Percentiles rank a stretch among this genome's conserved stretches.
phyloP scores from a whole-genome alignment of 2,329 filamentous ascomycete species.

The Aureobasidium sp. region DNA sequence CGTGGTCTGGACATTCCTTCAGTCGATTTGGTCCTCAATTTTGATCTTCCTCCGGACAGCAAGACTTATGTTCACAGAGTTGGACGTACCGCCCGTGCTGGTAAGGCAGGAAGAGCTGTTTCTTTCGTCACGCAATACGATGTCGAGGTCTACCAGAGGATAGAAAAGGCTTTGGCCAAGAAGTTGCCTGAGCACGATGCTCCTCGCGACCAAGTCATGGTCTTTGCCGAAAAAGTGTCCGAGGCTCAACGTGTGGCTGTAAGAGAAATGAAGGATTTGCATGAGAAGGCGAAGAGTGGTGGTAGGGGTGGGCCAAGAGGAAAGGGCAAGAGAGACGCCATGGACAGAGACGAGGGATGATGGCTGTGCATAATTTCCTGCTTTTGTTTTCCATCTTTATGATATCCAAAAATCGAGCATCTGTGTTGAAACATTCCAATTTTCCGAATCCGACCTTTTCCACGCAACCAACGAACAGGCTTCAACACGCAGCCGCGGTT shows the following conservation, averaged over 20 bases:
- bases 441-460: too few species aligned
- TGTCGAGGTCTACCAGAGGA: conserved; percentile 69
- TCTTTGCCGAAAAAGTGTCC: conserved; percentile 68
- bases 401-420: neutral
- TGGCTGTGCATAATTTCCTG: neutral
- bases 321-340: conserved; percentile 51
- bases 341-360: conserved; percentile 67
- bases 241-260: conserved; percentile 77
- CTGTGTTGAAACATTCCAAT: neutral
- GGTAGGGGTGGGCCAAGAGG: conserved; percentile 43
- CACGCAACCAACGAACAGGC: too few species aligned
- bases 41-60: conserved; percentile 73
- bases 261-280: conserved; percentile 71
- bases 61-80: conserved; percentile 91
- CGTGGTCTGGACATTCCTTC: conserved; percentile 87
- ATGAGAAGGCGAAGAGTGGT: conserved; percentile 57
- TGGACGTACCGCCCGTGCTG: conserved; percentile 79
- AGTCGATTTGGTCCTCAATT: conserved; percentile 84
- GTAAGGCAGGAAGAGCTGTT: conserved; percentile 74
- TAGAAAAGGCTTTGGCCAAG: conserved; percentile 75
- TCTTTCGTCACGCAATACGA: conserved; percentile 65
- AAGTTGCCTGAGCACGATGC: conserved; percentile 63
- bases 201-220: conserved; percentile 77
- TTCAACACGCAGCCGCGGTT: too few species aligned
- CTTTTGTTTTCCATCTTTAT: neutral